Evolutionary conservation across 2,329 filamentous ascomycete genomes (phyloP), one percentile per base, ranked within the genome.

Genomic region (Trichoderma breve): DNA sequence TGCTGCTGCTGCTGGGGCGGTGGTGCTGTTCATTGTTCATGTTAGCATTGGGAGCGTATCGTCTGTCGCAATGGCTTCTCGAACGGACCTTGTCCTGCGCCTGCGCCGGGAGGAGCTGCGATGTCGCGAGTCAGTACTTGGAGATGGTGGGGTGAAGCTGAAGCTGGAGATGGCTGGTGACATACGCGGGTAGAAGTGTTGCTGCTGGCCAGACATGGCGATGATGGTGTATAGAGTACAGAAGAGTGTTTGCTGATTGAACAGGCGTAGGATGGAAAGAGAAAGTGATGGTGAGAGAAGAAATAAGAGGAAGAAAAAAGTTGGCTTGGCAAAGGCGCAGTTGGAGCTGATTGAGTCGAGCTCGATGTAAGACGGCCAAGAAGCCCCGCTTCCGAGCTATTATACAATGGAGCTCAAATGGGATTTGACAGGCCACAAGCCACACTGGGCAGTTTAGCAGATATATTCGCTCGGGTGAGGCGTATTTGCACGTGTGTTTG

Each of bases 121-220:
- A 73, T 74, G 68, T 55, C 71, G 67, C 74, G 43, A 71, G 69
- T 70, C 68, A 70, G 73, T 55, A 71, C n/a, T 66, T 64, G 36
- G 34, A 34, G 26, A 43, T 51, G 58, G 36, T 8, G 47, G 21
- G 67, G 63, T 51, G 57, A 61, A 65, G 58, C 24, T n/a, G 61
- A 15, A 9, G 30, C 4, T 21, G 21, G 21, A 6, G 39, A n/a
- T 18, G 15, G 43, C 8, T 43, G 39, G 26, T n/a, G 65, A 79
- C 84, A 77, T 78, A 86, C 85, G 85, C 73, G 85, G 84, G 76
- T 86, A 86, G 75, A 83, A 86, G 71, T 83, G 82, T 65, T 80
- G 82, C 62, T 80, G 77, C 55, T 81, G 79, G 68, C 78, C 78
- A 72, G 83, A 83, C 82, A 86, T 85, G 73, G 7, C 73, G 30